Evolutionary conservation across 208 protist genomes (phyloP).

Genomic region (Acanthamoeba triangularis): DNA sequence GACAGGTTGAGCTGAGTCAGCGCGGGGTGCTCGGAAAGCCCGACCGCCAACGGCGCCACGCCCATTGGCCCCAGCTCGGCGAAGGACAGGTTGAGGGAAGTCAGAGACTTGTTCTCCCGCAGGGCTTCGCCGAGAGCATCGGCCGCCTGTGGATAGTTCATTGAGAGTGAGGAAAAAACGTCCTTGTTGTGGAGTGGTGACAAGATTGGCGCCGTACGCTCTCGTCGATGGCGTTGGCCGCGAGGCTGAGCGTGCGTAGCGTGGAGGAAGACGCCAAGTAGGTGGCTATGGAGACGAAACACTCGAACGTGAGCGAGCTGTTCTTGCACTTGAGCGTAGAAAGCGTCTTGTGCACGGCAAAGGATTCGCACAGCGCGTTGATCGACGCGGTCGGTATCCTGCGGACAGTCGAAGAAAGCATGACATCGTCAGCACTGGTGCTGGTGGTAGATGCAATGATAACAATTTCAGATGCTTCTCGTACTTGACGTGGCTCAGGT

Average conservation of each 20-base stretch:
- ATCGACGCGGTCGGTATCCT: background rate
- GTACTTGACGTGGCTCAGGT: constrained; percentile 18
- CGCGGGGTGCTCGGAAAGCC: background rate
- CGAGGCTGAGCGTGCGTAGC: constrained; percentile 8
- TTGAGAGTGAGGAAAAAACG: background rate
- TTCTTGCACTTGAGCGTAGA: constrained; percentile 27
- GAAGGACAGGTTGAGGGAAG: constrained; percentile 19
- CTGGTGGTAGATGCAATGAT: background rate
- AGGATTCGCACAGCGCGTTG: background rate
- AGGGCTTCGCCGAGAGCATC: constrained; percentile 42
- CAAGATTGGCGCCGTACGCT: background rate
- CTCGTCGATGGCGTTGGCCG: constrained; percentile 26
- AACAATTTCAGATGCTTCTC: background rate
- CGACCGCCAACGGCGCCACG: background rate
- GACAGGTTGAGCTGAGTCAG: constrained; percentile 32
- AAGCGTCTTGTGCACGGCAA: background rate
- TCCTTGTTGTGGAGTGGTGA: background rate
- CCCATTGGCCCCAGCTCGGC: background rate
- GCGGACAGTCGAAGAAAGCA: background rate
- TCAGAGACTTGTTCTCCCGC: background rate
- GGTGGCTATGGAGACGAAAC: background rate
- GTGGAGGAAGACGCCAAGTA: background rate
- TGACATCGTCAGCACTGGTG: background rate
- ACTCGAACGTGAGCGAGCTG: background rate
- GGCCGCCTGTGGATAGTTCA: background rate